Evolutionary conservation across 1,284 basidiomycete genomes (phyloP), one percentile per base, ranked within the genome.

Genomic region (Ceratobasidium sp.): DNA sequence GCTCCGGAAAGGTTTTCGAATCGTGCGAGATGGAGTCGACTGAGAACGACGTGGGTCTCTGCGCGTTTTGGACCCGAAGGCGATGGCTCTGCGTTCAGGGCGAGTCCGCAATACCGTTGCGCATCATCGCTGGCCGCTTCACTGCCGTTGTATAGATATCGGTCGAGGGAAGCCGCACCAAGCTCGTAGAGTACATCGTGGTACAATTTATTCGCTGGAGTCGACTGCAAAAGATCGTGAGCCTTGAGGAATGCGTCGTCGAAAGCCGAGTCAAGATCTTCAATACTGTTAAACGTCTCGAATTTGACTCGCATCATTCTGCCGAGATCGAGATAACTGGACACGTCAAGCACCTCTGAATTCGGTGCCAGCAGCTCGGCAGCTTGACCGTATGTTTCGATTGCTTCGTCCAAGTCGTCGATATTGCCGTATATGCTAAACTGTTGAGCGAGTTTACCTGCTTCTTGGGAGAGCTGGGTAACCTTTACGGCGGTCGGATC

Each of bases 291-390:
- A 25, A 54, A 68, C 29, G 66, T 34, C 66, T 68, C 66, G 44
- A 68, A 68, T 49, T 68, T 68, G 51, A 68, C 34, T 40, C 66
- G 66, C 66, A 68, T 51, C 66, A 68, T 68, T 17, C 66, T 51
- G n/a, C 66, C 66, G 2, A 68, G 66, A 19, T 68, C 11, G 2
- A 68, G 66, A 13, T 68, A 68, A n/a, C 66, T 68, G n/a, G 32
- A 40, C 2, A 54, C 32, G 22, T 68, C 66, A n/a, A 68, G 66
- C 15, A 37, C n/a, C 1, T 68, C 49, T 7, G 66, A 54, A 25
- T 15, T 19, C 19, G 49, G 49, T 19, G 66, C 49, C 22, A 68
- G 34, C 34, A 54, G 25, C 34, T 68, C 66, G 34, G 66, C 66
- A 2, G 34, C 49, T 37, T 29, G 25, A 15, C 66, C 66, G 34